Conservation (phyloP, 805 yeast genomes). For the Citeromyces matritensis region DNA sequence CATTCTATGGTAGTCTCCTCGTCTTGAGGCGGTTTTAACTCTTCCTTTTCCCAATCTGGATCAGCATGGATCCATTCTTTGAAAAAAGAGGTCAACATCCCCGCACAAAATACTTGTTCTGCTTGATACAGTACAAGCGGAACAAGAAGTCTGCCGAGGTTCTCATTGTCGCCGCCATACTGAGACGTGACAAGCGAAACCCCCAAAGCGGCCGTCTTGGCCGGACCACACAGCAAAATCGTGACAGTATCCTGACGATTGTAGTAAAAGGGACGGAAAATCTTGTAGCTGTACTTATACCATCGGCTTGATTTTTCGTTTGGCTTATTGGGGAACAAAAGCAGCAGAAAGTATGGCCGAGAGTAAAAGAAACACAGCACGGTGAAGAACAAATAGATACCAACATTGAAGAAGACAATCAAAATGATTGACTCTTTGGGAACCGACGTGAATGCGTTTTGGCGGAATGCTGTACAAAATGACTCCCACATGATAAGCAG, state of each 20-base stretch:
- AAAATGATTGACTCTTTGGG: constrained; percentile 57
- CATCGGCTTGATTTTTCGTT: constrained; percentile 21
- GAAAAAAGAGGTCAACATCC: constrained; percentile 50
- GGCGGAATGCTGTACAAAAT: constrained; percentile 78
- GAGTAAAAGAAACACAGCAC: constrained; percentile 41
- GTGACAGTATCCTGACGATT: constrained; percentile 59
- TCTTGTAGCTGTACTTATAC: constrained; percentile 27
- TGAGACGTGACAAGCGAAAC: constrained; percentile 57
- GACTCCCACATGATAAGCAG: constrained; percentile 64
- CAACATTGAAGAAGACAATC: constrained; percentile 72
- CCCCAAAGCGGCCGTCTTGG: constrained; percentile 87
- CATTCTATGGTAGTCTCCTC: too few relatives aligned
- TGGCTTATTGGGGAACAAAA: constrained; percentile 31
- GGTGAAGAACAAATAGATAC: constrained; percentile 67
- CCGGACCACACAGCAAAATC: constrained; percentile 80
- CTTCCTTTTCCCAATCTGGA: constrained; percentile 5
- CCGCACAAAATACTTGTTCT: constrained; percentile 77
- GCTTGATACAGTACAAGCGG: constrained; percentile 81
- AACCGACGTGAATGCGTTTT: constrained; percentile 53
- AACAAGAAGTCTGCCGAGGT: constrained; percentile 59
- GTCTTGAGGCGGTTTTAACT: neutral
- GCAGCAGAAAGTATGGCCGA: constrained; percentile 38
- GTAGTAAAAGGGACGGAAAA: constrained; percentile 55
- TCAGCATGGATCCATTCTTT: constrained; percentile 46
- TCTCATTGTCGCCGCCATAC: constrained; percentile 46